phyloP scores from a whole-genome alignment of 306 rosid genomes.

The Arachis stenosperma region DNA sequence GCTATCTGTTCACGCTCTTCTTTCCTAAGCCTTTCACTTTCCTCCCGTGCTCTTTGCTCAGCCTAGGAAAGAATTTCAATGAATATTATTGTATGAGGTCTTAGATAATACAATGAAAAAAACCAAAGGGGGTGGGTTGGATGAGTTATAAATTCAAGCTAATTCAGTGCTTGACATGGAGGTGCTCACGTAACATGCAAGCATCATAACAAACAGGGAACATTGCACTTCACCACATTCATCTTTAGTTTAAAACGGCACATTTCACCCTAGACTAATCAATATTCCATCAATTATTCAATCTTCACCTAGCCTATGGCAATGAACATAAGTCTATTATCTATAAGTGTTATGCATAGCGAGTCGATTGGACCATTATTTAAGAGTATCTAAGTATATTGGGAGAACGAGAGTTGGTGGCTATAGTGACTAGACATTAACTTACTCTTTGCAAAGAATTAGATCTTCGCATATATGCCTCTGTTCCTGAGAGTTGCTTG shows the following conservation, averaged over 20 bases:
- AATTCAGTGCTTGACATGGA: background rate
- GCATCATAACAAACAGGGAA: background rate
- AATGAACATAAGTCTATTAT: background rate
- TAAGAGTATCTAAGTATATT: constrained; percentile 1
- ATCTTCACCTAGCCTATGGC: background rate
- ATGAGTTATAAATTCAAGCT: background rate
- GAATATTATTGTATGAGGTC: constrained; percentile 22
- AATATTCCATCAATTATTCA: background rate
- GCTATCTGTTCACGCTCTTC: constrained; percentile 93
- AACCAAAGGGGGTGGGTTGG: background rate
- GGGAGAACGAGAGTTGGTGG: background rate
- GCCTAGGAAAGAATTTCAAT: constrained; percentile 58
- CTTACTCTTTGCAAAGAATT: constrained; percentile 89
- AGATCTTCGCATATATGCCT: constrained; percentile 52
- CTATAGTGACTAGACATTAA: constrained; percentile 24
- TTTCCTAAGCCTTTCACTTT: constrained; percentile 88
- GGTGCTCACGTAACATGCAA: background rate
- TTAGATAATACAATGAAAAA: background rate
- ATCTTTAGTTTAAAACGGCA: background rate
- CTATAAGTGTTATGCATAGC: background rate
- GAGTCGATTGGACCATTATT: background rate
- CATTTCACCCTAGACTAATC: constrained; percentile 7
- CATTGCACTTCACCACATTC: constrained; percentile 13
- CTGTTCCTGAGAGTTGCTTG: too few relatives aligned
- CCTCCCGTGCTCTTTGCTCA: constrained; percentile 98